Evolutionary conservation across 805 yeast species (phyloP).

Genomic region (Zygosaccharomyces bisporus): DNA sequence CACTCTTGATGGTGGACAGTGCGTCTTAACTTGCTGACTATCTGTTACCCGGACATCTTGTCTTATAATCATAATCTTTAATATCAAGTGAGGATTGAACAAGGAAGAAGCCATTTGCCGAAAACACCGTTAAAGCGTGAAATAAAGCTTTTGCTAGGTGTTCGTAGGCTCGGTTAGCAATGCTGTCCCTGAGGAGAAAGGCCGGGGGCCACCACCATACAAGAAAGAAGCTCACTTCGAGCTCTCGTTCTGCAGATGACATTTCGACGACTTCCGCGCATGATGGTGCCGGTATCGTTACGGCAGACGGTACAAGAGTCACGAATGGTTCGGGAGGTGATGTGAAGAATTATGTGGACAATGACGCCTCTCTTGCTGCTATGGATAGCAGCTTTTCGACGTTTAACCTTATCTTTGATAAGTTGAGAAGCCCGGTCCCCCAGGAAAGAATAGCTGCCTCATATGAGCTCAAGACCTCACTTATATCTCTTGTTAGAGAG

Average conservation of each 20-base stretch:
- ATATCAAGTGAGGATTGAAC: neutral
- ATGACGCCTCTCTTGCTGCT: slow-evolving; percentile 23
- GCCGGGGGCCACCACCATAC: slow-evolving; percentile 25
- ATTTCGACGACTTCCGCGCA: slow-evolving; percentile 23
- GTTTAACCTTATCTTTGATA: slow-evolving; percentile 38
- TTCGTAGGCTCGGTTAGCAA: slow-evolving; percentile 5
- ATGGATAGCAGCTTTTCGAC: slow-evolving; percentile 32
- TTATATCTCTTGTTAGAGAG: slow-evolving; percentile 74
- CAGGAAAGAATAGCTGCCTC: slow-evolving; percentile 52
- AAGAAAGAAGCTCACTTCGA: slow-evolving; percentile 24
- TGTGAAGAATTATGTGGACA: slow-evolving; percentile 19
- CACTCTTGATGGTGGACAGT: neutral
- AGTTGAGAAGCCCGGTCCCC: slow-evolving; percentile 36
- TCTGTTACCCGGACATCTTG: slow-evolving; percentile 1
- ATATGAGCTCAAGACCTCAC: slow-evolving; percentile 61
- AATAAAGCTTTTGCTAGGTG: neutral
- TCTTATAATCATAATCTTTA: neutral
- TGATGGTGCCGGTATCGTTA: slow-evolving; percentile 17
- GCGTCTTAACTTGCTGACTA: neutral
- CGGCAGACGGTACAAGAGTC: slow-evolving; percentile 18
- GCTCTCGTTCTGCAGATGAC: slow-evolving; percentile 25
- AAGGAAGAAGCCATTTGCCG: neutral
- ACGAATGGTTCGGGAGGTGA: slow-evolving; percentile 18
- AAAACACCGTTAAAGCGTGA: neutral
- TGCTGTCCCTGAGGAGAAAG: slow-evolving; percentile 28